phyloP scores from a whole-genome alignment of 176 grass and related monocot species.

The Typha latifolia region DNA sequence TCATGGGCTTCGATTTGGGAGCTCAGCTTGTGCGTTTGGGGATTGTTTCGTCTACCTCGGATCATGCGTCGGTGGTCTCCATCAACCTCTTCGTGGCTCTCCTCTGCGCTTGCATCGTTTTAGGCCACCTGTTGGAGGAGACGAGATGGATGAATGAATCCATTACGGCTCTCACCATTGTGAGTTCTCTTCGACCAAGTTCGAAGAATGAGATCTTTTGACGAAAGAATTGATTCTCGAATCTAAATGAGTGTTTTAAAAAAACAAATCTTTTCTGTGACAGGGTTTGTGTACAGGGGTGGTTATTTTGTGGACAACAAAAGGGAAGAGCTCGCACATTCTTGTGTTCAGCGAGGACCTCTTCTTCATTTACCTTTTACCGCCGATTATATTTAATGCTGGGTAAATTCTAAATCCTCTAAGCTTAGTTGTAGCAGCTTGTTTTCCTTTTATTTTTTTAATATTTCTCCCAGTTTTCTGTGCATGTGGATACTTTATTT shows the following conservation, averaged over 20 bases:
- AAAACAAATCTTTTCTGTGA: not conserved
- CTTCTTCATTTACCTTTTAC: constrained; percentile 98
- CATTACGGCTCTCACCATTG: constrained; percentile 77
- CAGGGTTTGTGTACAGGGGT: constrained; percentile 89
- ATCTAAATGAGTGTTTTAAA: not conserved
- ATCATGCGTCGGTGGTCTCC: constrained; percentile 81
- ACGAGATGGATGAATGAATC: constrained; percentile 91
- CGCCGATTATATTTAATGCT: constrained; percentile 98
- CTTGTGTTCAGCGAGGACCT: constrained; percentile 97
- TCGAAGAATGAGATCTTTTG: not conserved
- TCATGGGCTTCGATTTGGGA: constrained; percentile 49
- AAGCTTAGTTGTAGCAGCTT: too few relatives aligned
- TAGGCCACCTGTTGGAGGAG: constrained; percentile 96
- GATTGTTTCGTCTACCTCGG: constrained; percentile 47
- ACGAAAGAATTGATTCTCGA: not conserved
- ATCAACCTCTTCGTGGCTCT: constrained; percentile 85
- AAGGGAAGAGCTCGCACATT: constrained; percentile 89
- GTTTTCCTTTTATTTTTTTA: too few relatives aligned
- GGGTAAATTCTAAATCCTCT: constrained; percentile 36
- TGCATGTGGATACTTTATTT: too few relatives aligned
- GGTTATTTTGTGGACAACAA: constrained; percentile 69
- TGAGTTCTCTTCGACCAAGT: constrained; percentile 14
- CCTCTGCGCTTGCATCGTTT: constrained; percentile 82
- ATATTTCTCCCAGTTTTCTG: too few relatives aligned
- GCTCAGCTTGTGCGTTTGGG: constrained; percentile 42